phyloP scores from a whole-genome alignment of 352 stramenopile species.

The Pythium dissotocum region DNA sequence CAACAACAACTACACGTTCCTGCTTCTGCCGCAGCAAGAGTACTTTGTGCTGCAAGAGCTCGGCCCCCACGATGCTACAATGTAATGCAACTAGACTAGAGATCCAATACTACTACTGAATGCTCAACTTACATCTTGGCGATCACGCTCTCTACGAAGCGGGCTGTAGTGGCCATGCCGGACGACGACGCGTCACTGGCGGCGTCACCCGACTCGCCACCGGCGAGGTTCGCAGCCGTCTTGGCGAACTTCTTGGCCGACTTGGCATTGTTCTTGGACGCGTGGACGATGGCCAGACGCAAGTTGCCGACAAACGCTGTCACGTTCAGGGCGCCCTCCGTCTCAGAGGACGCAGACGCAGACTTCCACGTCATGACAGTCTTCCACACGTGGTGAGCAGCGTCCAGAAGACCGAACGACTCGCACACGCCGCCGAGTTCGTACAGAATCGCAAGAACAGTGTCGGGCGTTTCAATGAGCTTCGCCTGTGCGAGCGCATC shows the following conservation, averaged over 20 bases:
- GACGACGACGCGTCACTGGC: slow-evolving; percentile 18
- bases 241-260: slow-evolving; percentile 70
- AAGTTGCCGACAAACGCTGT: slow-evolving; percentile 57
- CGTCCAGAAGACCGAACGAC: slow-evolving; percentile 39
- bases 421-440: slow-evolving; percentile 67
- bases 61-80: slow-evolving; percentile 63
- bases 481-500: slow-evolving; percentile 19
- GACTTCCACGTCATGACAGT: slow-evolving; percentile 35
- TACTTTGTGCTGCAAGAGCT: slow-evolving; percentile 76
- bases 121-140: slow-evolving; percentile 32
- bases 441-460: slow-evolving; percentile 45
- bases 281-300: slow-evolving; percentile 62
- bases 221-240: slow-evolving; percentile 28
- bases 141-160: slow-evolving; percentile 65
- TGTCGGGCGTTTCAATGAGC: not conserved
- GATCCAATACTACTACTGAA: not conserved
- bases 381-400: slow-evolving; percentile 70
- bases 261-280: slow-evolving; percentile 63
- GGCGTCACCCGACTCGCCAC: not conserved
- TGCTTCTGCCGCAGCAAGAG: slow-evolving; percentile 67
- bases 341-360: not conserved
- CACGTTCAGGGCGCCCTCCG: slow-evolving; percentile 17
- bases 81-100: slow-evolving; percentile 12
- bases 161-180: slow-evolving; percentile 40
- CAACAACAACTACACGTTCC: slow-evolving; percentile 75